Evolutionary conservation across 2,329 filamentous ascomycete genomes (phyloP), one percentile per base, ranked within the genome.

Genomic region (Sporothrix curviconia): DNA sequence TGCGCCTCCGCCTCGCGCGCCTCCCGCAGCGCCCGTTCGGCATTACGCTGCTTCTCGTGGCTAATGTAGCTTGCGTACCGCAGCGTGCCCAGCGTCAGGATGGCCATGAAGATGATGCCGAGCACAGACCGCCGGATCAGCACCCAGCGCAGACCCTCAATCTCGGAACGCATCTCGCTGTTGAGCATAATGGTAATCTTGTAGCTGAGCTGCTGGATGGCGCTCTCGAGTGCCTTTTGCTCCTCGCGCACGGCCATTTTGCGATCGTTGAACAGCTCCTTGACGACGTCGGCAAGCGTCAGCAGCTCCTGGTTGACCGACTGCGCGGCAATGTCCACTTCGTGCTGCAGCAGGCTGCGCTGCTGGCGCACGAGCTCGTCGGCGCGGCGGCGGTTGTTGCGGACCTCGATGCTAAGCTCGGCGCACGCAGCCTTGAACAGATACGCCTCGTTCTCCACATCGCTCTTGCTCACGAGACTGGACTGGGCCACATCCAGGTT

Each of bases 371-470:
- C 87, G 59, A 86, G 82, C 71, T 96, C 92, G 62, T 91, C 86
- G 63, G 89, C 85, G 0, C 84, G 79, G 63, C 87, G 86, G 24
- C 90, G 80, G 56, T 86, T 86, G 61, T 91, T 90, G 62, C 83
- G 85, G 17, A 97, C 84, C 69, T 96, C 94, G 24, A 90, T 92
- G 65, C 85, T 84, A 34, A 99, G 80, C 73, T 99, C 94, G 3
- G 89, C 92, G 70, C 92, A 96, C 2, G 94, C 94, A 2, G 94
- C 94, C 55, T 87, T 83, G 76, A 99, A 99, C 11, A 99, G 80
- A 69, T 99, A 99, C 7, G 86, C 86, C 72, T 96, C 89, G 70
- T 97, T 99, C 69, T 97, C 92, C 37, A 96, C 88, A 66, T 96
- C 90, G 44, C 86, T 90, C 72, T 96, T 96, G 70, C 86, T 90